These are phyloP conservation scores for Prosopis cineraria DNA, from an alignment of 306 rosid genomes.

Conservation along the genomic window DNA sequence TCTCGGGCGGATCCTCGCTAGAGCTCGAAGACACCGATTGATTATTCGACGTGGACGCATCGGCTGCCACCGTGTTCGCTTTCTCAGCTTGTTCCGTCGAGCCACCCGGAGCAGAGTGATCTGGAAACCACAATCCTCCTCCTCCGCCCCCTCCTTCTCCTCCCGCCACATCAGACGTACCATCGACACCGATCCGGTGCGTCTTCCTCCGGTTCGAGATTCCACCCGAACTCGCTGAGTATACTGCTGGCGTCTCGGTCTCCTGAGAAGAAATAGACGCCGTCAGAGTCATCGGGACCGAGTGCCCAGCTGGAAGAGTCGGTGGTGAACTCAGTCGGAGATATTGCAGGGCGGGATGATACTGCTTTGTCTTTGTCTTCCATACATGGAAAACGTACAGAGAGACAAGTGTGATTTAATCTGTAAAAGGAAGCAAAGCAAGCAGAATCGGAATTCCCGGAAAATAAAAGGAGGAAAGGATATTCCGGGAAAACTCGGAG, in stretches of 20 bases:
- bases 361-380: constrained; percentile 39
- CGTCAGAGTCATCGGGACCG: constrained; percentile 44
- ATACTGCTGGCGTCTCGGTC: constrained; percentile 48
- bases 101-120: constrained; percentile 36
- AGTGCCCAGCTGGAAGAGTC: constrained; percentile 60
- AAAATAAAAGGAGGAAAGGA: constrained; percentile 7
- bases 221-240: constrained; percentile 79
- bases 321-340: constrained; percentile 41
- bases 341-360: constrained; percentile 43
- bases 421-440: background rate
- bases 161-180: constrained; percentile 36
- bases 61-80: background rate
- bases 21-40: constrained; percentile 80
- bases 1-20: constrained; percentile 85
- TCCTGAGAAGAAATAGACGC: constrained; percentile 45
- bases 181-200: constrained; percentile 44
- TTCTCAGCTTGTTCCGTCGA: constrained; percentile 38
- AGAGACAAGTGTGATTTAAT: background rate
- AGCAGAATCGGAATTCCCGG: constrained; percentile 16
- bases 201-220: constrained; percentile 41
- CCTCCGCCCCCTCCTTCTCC: constrained; percentile 21
- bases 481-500: constrained; percentile 29
- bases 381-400: constrained; percentile 37
- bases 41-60: constrained; percentile 48
- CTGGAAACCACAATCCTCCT: constrained; percentile 16